Evolutionary conservation across 768 basidiomycete species (phyloP).

Genomic region (Lyophyllum atratum): DNA sequence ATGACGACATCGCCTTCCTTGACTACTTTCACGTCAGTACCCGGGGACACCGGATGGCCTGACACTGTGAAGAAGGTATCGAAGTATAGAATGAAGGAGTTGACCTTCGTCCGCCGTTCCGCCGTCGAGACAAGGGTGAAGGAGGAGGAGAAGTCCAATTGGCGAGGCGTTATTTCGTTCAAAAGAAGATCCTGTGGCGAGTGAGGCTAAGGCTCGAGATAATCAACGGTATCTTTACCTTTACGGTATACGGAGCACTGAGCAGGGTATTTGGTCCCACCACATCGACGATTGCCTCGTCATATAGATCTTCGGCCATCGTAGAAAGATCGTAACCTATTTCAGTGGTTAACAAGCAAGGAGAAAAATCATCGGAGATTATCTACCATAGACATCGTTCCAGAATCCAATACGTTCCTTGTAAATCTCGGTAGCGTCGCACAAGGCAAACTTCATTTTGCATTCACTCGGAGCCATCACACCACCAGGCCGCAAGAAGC

Average conservation of each 20-base stretch:
- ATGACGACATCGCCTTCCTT: slow-evolving; percentile 61
- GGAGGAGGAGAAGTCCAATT: slow-evolving; percentile 77
- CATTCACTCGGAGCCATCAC: slow-evolving; percentile 92
- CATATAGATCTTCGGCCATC: slow-evolving; percentile 76
- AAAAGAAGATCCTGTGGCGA: slow-evolving; percentile 72
- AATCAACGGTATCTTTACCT: slow-evolving; percentile 43
- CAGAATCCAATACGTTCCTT: slow-evolving; percentile 89
- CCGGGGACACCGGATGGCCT: slow-evolving; percentile 53
- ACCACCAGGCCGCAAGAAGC: slow-evolving; percentile 76
- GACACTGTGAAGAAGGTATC: slow-evolving; percentile 85
- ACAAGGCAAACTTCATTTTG: slow-evolving; percentile 80
- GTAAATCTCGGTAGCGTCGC: slow-evolving; percentile 72
- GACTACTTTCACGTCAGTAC: slow-evolving; percentile 54
- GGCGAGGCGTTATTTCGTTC: slow-evolving; percentile 58
- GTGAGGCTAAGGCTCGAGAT: not conserved
- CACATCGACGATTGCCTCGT: slow-evolving; percentile 85
- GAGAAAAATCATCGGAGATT: not conserved
- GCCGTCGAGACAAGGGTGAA: slow-evolving; percentile 76
- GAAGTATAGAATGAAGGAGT: slow-evolving; percentile 88
- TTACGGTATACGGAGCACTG: slow-evolving; percentile 64
- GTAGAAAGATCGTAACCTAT: slow-evolving; percentile 85
- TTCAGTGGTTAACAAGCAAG: not conserved
- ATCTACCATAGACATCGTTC: slow-evolving; percentile 86
- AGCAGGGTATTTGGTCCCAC: slow-evolving; percentile 65
- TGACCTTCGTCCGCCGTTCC: slow-evolving; percentile 62